These are phyloP conservation scores for Fusarium paranaense DNA, from an alignment of 2,329 filamentous ascomycete species.

Conservation along the genomic window DNA sequence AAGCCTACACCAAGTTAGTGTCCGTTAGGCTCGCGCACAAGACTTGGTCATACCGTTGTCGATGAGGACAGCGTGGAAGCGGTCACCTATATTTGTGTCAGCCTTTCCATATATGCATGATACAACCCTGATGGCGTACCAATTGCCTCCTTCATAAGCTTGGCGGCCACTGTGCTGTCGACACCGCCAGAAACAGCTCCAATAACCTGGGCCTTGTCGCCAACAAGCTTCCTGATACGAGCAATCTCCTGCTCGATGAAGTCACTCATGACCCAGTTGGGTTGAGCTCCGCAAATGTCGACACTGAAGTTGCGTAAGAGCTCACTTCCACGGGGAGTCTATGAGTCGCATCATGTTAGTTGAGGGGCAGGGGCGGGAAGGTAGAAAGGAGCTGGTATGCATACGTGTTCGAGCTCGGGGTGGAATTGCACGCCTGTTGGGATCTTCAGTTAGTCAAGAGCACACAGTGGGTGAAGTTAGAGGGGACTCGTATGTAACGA, in stretches of 20 bases:
- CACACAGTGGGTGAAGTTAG: neutral
- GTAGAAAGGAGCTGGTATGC: conserved; percentile 11
- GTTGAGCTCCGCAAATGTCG: conserved; percentile 80
- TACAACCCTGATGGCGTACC: conserved; percentile 28
- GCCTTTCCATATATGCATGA: neutral
- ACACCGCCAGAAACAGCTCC: conserved; percentile 40
- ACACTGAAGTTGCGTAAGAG: conserved; percentile 87
- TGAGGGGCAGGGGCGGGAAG: conserved; percentile 38
- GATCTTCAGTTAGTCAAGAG: neutral
- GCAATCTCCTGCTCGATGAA: conserved; percentile 85
- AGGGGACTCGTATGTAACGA: neutral
- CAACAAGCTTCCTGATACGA: conserved; percentile 85
- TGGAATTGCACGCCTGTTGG: conserved; percentile 82
- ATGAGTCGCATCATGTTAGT: conserved; percentile 38
- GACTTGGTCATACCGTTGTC: conserved; percentile 72
- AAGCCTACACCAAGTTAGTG: conserved; percentile 50
- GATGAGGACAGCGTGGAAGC: conserved; percentile 86
- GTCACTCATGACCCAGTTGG: conserved; percentile 87
- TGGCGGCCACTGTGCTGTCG: conserved; percentile 79
- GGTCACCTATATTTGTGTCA: conserved; percentile 55
- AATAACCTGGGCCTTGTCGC: conserved; percentile 76
- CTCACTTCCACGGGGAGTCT: conserved; percentile 76
- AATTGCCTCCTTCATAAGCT: conserved; percentile 86
- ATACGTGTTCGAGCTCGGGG: conserved; percentile 73
- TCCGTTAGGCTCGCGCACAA: neutral